Conservation (phyloP, 2,329 filamentous ascomycete species). For the Mariannaea elegans region DNA sequence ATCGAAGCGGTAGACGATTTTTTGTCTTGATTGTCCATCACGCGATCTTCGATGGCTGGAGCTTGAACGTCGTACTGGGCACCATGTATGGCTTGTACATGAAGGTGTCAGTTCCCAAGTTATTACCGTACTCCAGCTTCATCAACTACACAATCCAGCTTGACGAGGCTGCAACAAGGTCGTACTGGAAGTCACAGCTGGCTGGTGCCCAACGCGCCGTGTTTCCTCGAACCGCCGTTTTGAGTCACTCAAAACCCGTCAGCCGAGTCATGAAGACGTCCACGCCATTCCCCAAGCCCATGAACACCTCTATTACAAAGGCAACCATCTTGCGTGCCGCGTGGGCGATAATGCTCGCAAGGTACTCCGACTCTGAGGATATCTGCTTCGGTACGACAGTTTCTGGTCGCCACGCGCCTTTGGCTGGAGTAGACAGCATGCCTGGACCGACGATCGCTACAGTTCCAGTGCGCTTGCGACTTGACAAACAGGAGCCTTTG, state of each 20-base stretch:
- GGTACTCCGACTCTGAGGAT: constrained; percentile 54
- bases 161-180: not conserved
- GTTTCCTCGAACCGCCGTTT: constrained; percentile 51
- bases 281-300: not conserved
- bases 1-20: not conserved
- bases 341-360: too few species aligned
- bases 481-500: constrained; percentile 43
- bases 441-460: constrained; percentile 44
- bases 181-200: constrained; percentile 1
- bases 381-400: constrained; percentile 55
- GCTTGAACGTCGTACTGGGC: not conserved
- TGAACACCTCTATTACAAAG: constrained; percentile 9
- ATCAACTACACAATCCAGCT: not conserved
- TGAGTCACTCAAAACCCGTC: constrained; percentile 58
- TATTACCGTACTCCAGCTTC: not conserved
- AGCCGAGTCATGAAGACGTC: constrained; percentile 46
- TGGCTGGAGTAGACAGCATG: constrained; percentile 32
- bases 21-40: constrained; percentile 4
- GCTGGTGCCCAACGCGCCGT: constrained; percentile 43
- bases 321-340: constrained; percentile 46
- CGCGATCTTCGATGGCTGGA: constrained; percentile 8
- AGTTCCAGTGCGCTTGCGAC: constrained; percentile 33
- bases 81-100: not conserved
- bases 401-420: constrained; percentile 46
- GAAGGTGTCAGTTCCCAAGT: not conserved